These are phyloP conservation scores for Rhizopus microsporus DNA, from an alignment of 371 early-diverging fungal genomes.

Conservation along the genomic window DNA sequence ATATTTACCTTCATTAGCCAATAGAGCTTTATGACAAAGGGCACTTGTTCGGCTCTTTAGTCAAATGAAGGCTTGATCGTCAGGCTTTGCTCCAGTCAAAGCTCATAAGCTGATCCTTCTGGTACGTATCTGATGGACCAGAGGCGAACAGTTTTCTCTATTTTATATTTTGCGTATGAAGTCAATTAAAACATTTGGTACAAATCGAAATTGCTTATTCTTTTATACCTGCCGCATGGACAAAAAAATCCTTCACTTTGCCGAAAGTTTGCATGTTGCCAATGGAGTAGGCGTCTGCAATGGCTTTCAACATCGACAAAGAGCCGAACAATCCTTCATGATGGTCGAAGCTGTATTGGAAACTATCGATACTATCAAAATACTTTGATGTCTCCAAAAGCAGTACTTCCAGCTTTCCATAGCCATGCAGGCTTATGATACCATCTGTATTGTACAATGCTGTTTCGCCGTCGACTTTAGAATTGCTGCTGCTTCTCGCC, in stretches of 20 bases:
- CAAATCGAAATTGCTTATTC: no score
- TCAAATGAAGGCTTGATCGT: no score
- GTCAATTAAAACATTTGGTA: no score
- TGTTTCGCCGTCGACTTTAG: background rate
- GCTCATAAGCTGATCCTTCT: no score
- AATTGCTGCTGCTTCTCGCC: background rate
- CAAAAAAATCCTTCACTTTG: slow-evolving; percentile 11
- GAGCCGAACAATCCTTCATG: slow-evolving; percentile 11
- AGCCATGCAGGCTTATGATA: slow-evolving; percentile 4
- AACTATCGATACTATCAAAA: background rate
- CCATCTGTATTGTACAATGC: slow-evolving; percentile 7
- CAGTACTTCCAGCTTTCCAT: slow-evolving; percentile 3
- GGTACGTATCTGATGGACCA: no score
- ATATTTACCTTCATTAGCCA: no score
- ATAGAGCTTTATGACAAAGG: no score
- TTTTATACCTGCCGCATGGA: slow-evolving; percentile 4
- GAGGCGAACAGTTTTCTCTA: no score
- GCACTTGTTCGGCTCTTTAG: no score
- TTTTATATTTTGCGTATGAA: no score
- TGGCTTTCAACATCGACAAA: slow-evolving; percentile 11
- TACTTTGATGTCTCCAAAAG: slow-evolving; percentile 8
- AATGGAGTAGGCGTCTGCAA: slow-evolving; percentile 9
- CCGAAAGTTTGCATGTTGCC: slow-evolving; percentile 2
- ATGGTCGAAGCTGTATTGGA: background rate
- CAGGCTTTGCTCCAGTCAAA: no score